These are phyloP conservation scores for Nothophoma quercina DNA, from an alignment of 2,329 filamentous ascomycete genomes.

Conservation along the genomic window DNA sequence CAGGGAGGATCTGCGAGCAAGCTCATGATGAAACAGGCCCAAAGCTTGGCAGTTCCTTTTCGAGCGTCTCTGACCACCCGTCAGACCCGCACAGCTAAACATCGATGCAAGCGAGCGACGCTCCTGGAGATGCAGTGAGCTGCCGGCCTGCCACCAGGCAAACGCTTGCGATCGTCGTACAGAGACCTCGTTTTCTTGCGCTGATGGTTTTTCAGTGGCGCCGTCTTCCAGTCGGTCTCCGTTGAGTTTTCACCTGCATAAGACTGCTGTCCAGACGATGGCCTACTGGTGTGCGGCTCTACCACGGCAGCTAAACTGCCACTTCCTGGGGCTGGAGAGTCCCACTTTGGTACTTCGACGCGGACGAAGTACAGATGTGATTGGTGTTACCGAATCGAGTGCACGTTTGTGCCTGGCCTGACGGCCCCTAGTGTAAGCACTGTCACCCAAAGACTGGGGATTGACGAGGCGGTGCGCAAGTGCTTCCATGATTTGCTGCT, in stretches of 20 bases:
- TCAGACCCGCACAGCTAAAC: slow-evolving; percentile 23
- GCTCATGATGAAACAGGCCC: slow-evolving; percentile 28
- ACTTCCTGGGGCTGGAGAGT: slow-evolving; percentile 10
- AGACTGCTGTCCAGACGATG: slow-evolving; percentile 5
- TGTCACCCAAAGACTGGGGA: slow-evolving; percentile 33
- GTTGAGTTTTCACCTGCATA: slow-evolving; percentile 29
- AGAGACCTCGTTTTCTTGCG: not conserved
- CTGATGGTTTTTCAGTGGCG: not conserved
- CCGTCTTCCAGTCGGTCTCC: slow-evolving; percentile 9
- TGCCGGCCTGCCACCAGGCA: slow-evolving; percentile 3
- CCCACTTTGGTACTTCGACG: slow-evolving; percentile 27
- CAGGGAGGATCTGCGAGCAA: slow-evolving; percentile 31
- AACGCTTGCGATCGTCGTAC: not conserved
- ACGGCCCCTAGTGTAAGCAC: slow-evolving; percentile 29
- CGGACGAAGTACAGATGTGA: slow-evolving; percentile 24
- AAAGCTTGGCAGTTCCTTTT: slow-evolving; percentile 21
- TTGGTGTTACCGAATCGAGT: slow-evolving; percentile 32
- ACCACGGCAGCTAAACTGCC: slow-evolving; percentile 8
- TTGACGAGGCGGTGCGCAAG: slow-evolving; percentile 25
- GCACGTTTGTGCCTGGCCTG: slow-evolving; percentile 33
- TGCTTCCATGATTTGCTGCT: slow-evolving; percentile 13
- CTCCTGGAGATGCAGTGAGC: not conserved
- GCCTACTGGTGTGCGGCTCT: slow-evolving; percentile 14
- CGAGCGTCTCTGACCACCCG: slow-evolving; percentile 24
- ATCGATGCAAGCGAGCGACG: slow-evolving; percentile 14